These are phyloP conservation scores for Talinum fruticosum DNA, from an alignment of 148 eudicot genomes.

Conservation along the genomic window DNA sequence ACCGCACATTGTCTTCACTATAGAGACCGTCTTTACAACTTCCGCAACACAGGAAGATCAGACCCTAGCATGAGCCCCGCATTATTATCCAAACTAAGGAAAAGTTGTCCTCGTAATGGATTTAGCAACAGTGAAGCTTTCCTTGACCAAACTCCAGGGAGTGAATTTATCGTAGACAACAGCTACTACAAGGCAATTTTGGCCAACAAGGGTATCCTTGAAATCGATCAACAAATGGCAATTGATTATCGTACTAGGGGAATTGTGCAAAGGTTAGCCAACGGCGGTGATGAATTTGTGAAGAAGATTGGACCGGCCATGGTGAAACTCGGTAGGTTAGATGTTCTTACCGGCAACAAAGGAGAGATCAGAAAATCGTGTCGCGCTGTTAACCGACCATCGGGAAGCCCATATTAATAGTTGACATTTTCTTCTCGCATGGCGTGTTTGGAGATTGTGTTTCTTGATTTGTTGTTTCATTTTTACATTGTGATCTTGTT, in stretches of 20 bases:
- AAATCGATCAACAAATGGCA: slow-evolving; percentile 10
- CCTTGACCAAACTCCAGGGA: too few species aligned
- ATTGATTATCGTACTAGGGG: background rate
- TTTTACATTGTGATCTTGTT: too few species aligned
- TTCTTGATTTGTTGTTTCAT: too few species aligned
- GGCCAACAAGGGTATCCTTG: background rate
- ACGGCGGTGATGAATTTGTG: too few species aligned
- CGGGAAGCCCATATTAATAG: too few species aligned
- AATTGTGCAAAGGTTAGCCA: background rate
- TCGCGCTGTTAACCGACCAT: background rate
- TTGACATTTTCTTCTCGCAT: too few species aligned
- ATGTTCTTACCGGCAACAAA: background rate
- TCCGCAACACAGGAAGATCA: background rate
- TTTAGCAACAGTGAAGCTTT: background rate
- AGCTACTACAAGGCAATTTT: background rate
- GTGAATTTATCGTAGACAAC: background rate
- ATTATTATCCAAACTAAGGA: slow-evolving; percentile 18
- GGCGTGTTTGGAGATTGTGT: too few species aligned
- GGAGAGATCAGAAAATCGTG: background rate
- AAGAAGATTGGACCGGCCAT: background rate
- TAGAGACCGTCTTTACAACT: background rate
- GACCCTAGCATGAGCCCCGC: slow-evolving; percentile 30
- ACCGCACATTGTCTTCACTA: background rate
- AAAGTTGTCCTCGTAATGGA: slow-evolving; percentile 22
- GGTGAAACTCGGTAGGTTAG: background rate